Conservation (phyloP, 768 basidiomycete species). For the Trametopsis cervina region DNA sequence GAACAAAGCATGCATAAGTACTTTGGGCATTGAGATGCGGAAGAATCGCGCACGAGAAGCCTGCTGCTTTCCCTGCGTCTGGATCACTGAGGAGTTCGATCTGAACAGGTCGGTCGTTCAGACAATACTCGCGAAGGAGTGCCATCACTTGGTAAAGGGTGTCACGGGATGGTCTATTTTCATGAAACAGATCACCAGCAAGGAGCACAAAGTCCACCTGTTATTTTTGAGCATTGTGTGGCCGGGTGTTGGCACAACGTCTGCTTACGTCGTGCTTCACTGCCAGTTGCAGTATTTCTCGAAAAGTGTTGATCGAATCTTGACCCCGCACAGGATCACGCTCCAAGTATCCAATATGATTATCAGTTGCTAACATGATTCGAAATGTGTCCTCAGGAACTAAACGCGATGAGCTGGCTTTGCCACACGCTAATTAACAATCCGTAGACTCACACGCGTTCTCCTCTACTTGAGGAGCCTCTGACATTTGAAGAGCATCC, state of each 20-base stretch:
- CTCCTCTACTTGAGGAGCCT: no score
- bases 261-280: conserved; percentile 74
- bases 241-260: conserved; percentile 2
- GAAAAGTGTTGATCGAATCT: conserved; percentile 93
- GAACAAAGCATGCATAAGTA: conserved; percentile 6
- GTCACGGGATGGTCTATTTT: conserved; percentile 90
- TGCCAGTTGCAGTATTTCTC: conserved; percentile 87
- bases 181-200: conserved; percentile 95
- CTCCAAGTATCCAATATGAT: conserved; percentile 93
- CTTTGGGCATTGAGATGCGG: not conserved
- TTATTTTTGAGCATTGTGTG: conserved; percentile 2
- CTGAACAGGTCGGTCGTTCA: conserved; percentile 85
- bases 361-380: conserved; percentile 92
- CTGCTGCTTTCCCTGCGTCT: conserved; percentile 78
- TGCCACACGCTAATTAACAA: not conserved
- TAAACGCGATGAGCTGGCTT: conserved; percentile 19
- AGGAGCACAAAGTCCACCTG: conserved; percentile 95
- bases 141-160: conserved; percentile 87
- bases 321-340: conserved; percentile 91
- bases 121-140: conserved; percentile 81
- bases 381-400: conserved; percentile 63
- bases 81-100: conserved; percentile 92
- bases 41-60: conserved; percentile 61
- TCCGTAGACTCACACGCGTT: conserved; percentile 32
- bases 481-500: no score